A percentile compares a stretch with the other conserved stretches of the same genome.
Evolutionary conservation across 495 filamentous ascomycete species (phyloP).

Genomic region (Delitschia confertaspora): DNA sequence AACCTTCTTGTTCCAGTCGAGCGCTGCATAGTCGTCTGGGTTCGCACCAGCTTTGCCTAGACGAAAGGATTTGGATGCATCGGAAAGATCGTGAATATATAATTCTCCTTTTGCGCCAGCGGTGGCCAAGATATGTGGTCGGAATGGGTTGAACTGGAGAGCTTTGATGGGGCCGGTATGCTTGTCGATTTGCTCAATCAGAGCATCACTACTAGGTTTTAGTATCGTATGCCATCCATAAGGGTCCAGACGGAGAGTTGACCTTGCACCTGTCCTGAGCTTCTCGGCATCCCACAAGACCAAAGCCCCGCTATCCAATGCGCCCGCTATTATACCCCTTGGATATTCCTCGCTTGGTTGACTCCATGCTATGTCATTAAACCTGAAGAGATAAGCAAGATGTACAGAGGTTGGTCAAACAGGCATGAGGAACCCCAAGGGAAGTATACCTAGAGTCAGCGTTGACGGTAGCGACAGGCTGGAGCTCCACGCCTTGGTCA

Average conservation of each 20-base stretch:
- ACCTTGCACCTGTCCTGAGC: slow-evolving; percentile 57
- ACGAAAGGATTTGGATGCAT: slow-evolving; percentile 70
- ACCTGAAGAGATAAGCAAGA: slow-evolving; percentile 44
- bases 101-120: slow-evolving; percentile 93
- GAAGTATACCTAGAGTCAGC: slow-evolving; percentile 75
- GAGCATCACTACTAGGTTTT: slow-evolving; percentile 50
- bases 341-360: slow-evolving; percentile 65
- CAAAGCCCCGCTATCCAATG: slow-evolving; percentile 90
- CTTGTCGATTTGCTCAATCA: slow-evolving; percentile 82
- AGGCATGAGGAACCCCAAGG: neutral
- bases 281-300: slow-evolving; percentile 93
- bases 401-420: neutral
- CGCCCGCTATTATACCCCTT: slow-evolving; percentile 84
- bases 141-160: slow-evolving; percentile 94
- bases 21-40: slow-evolving; percentile 85
- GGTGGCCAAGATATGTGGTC: slow-evolving; percentile 83
- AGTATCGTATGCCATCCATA: slow-evolving; percentile 5
- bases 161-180: slow-evolving; percentile 90
- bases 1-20: slow-evolving; percentile 98
- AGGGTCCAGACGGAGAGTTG: slow-evolving; percentile 5
- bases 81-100: slow-evolving; percentile 88
- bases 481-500: slow-evolving; percentile 69
- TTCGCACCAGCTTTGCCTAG: slow-evolving; percentile 79
- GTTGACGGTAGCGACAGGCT: slow-evolving; percentile 71
- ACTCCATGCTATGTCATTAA: slow-evolving; percentile 95